Conservation (phyloP, 306 rosid genomes). For the Cicer arietinum region DNA sequence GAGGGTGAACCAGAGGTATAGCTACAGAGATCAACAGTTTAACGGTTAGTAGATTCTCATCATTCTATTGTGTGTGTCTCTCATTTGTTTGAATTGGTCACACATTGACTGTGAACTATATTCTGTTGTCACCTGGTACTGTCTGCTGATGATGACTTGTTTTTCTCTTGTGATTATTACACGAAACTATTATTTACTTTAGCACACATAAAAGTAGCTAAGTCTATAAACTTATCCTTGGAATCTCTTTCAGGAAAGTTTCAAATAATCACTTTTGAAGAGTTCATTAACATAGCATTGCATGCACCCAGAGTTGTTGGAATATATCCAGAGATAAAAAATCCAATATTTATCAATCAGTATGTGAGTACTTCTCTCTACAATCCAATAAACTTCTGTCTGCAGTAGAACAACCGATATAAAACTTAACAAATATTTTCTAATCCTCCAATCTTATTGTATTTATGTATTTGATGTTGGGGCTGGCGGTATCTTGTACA, state of each 20-base stretch:
- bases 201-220: slow-evolving; percentile 2
- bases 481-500: slow-evolving; percentile 10
- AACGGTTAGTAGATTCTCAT: slow-evolving; percentile 60
- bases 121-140: slow-evolving; percentile 8
- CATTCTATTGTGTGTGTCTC: slow-evolving; percentile 26
- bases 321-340: slow-evolving; percentile 94
- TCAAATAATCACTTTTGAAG: slow-evolving; percentile 85
- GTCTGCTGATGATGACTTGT: slow-evolving; percentile 18
- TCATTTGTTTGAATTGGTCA: slow-evolving; percentile 27
- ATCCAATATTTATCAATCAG: slow-evolving; percentile 81
- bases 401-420: neutral
- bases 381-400: slow-evolving; percentile 24
- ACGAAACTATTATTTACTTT: slow-evolving; percentile 26
- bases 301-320: slow-evolving; percentile 91
- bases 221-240: slow-evolving; percentile 35
- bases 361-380: slow-evolving; percentile 66
- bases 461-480: neutral
- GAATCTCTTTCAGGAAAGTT: slow-evolving; percentile 66
- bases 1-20: slow-evolving; percentile 75
- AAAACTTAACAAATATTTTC: slow-evolving; percentile 15
- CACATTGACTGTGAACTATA: slow-evolving; percentile 12
- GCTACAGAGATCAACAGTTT: slow-evolving; percentile 78
- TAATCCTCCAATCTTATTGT: slow-evolving; percentile 7
- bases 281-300: slow-evolving; percentile 81
- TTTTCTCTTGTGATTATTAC: slow-evolving; percentile 18